Evolutionary conservation across 73 alveolate genomes (phyloP), one percentile per base, ranked within the genome.

Genomic region (Paramecium sonneborni): DNA sequence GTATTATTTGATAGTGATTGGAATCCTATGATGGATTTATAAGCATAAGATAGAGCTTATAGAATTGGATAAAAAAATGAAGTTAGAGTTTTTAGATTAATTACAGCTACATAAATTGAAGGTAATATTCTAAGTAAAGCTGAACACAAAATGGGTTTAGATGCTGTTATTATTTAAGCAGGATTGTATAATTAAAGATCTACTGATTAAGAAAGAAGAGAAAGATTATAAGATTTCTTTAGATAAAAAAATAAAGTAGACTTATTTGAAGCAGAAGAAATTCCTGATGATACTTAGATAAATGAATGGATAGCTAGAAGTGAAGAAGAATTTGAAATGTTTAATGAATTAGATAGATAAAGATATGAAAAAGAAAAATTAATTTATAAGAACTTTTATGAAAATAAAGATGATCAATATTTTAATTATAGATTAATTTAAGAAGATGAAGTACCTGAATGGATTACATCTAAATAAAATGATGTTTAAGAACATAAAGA

Each of bases 1-100:
- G 96, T 97, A 44, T 95, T 97, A 10, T 98, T 97, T 92, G 99
- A 98, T 92, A 95, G 99, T 41, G 99, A 98, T 92, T 98, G 99
- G 99, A 98, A 98, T 89, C 99, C 99, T 5, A 97, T 95, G 93
- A 97, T 97, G 99, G 99, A 98, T 95, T 96, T 97, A 57, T 98
- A 98, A 84, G 99, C 99, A 10, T 96, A 97, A 55, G 99, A 97
- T 57, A 93, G 99, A 85, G 99, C 99, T 3, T 99, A 98, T 95
- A 98, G 99, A 96, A 97, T 98, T 43, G 99, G 99, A 5, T 97
- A 98, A 92, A 97, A 96, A 88, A 96, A 96, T 76, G 99, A 98
- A 91, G 99, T 98, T 15, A 93, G 98, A 92, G 99, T 98, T 46
- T 97, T 95, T 62, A 95, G 99, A 92, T 95, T 98, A 37, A 95